Evolutionary conservation across 805 yeast species (phyloP), one percentile per base, ranked within the genome.

Genomic region (Starmerella riodocensis): DNA sequence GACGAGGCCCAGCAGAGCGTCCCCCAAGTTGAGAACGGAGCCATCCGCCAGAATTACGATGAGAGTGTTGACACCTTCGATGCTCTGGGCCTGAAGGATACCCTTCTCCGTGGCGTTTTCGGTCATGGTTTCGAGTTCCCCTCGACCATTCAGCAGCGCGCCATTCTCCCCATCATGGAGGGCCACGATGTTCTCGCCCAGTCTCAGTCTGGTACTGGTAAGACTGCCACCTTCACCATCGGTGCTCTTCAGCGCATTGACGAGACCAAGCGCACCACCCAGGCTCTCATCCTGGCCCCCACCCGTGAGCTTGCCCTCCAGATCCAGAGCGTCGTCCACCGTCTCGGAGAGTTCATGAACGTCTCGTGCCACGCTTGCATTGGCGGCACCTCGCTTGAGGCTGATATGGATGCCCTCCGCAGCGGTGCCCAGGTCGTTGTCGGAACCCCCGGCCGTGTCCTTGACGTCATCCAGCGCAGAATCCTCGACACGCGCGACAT

Each of bases 371-470:
- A 91, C 61, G 95, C 97, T 39, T 88, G 94, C 65, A 83, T 91
- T 57, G 98, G 98, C 64, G 98, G 98, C 62, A 88, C 93, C 47
- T 73, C 83, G 45, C 73, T 84, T 61, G 76, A 76, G 46, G 91
- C 85, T 50, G 98, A 91, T 67, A 70, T 81, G 50, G 80, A 77
- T 61, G 84, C 81, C 51, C 73, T 91, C 60, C 71, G 73, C 56
- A 73, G 74, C 49, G 94, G 93, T 52, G 93, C 81, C 50, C 96
- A 88, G 67, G 73, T 88, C 43, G 93, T 91, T 43, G 88, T 85
- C 55, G 98, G 97, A 60, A 91, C 98, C 44, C 98, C 98, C 54
- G 98, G 98, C 58, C 77, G 98, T 68, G 96, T 91, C 49, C 74
- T 69, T 56, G 97, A 91, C 64, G 84, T 91, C 88, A 86, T 91